Percentiles rank a stretch among this genome's conserved stretches.
These are phyloP conservation scores for Kurtzmaniella quercitrusa DNA, from an alignment of 1,139 yeast species.

Conservation along the genomic window DNA sequence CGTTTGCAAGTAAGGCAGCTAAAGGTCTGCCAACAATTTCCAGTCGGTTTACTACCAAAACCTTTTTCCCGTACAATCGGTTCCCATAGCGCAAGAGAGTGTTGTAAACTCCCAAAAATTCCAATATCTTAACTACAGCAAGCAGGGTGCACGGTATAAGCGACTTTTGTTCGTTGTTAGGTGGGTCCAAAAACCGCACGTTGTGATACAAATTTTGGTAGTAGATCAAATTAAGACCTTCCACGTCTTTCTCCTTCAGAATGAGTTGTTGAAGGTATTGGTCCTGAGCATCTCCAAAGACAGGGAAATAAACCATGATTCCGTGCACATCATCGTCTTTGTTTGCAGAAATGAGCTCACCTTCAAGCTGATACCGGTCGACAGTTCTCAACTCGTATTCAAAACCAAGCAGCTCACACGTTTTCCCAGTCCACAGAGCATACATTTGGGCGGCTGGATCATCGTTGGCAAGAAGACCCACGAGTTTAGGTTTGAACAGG, in stretches of 20 bases:
- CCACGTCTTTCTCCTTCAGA: conserved; percentile 85
- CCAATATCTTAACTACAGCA: conserved; percentile 90
- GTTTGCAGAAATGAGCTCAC: conserved; percentile 77
- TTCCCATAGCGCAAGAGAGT: conserved; percentile 79
- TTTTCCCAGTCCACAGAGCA: conserved; percentile 94
- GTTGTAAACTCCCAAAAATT: conserved; percentile 85
- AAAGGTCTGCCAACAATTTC: conserved; percentile 97
- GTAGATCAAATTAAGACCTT: conserved; percentile 87
- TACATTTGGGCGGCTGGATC: conserved; percentile 96
- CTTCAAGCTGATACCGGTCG: conserved; percentile 80
- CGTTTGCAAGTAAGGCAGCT: conserved; percentile 93
- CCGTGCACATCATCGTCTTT: conserved; percentile 76
- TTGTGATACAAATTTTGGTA: conserved; percentile 94
- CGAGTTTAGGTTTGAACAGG: conserved; percentile 62
- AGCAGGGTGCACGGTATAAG: conserved; percentile 95
- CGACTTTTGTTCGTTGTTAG: conserved; percentile 65
- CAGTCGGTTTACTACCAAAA: conserved; percentile 85
- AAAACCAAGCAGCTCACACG: conserved; percentile 83
- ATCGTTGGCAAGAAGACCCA: conserved; percentile 84
- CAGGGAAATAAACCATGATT: conserved; percentile 98
- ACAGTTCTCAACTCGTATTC: conserved; percentile 71
- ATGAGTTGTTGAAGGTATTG: conserved; percentile 92
- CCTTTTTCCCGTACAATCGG: conserved; percentile 85
- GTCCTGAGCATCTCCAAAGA: conserved; percentile 91
- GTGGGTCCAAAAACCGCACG: conserved; percentile 73